These are phyloP conservation scores for Phialocephala subalpina DNA, from an alignment of 2,329 filamentous ascomycete genomes.

Conservation along the genomic window DNA sequence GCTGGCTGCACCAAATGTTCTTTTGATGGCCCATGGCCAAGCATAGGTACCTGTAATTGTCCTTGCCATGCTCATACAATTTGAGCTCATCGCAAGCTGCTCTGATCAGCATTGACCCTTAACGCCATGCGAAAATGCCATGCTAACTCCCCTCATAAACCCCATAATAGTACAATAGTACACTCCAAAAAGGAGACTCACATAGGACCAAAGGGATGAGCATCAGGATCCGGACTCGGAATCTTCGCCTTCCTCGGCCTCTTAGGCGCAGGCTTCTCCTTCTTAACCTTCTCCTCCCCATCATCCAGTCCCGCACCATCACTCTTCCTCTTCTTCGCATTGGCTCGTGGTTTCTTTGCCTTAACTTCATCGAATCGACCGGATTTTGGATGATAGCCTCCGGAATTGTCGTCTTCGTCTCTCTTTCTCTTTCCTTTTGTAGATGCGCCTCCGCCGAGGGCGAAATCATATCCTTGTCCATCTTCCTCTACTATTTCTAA, in stretches of 20 bases:
- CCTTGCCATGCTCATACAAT: too few species aligned
- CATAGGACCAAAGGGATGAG: constrained; percentile 32
- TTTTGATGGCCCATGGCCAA: too few species aligned
- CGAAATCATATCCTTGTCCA: constrained; percentile 44
- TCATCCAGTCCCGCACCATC: constrained; percentile 17
- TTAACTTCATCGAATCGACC: constrained; percentile 46
- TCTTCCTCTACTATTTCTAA: constrained; percentile 48
- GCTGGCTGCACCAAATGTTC: too few species aligned
- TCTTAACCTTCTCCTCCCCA: neutral
- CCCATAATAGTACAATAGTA: constrained; percentile 1
- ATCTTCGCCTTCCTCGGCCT: constrained; percentile 62
- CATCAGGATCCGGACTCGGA: constrained; percentile 30
- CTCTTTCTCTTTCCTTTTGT: constrained; percentile 48
- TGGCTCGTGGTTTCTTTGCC: constrained; percentile 37
- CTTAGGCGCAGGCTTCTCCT: constrained; percentile 39
- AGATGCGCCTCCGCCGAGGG: constrained; percentile 29
- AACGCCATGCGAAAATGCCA: neutral
- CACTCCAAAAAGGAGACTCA: constrained; percentile 3
- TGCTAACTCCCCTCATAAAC: neutral
- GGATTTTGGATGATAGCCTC: constrained; percentile 65
- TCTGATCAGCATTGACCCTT: neutral
- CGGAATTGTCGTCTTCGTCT: constrained; percentile 58
- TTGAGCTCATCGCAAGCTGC: neutral
- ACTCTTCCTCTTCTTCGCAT: constrained; percentile 38
- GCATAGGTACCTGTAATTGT: too few species aligned